phyloP scores from a whole-genome alignment of 2,329 filamentous ascomycete genomes.

The Parascedosporium putredinis region DNA sequence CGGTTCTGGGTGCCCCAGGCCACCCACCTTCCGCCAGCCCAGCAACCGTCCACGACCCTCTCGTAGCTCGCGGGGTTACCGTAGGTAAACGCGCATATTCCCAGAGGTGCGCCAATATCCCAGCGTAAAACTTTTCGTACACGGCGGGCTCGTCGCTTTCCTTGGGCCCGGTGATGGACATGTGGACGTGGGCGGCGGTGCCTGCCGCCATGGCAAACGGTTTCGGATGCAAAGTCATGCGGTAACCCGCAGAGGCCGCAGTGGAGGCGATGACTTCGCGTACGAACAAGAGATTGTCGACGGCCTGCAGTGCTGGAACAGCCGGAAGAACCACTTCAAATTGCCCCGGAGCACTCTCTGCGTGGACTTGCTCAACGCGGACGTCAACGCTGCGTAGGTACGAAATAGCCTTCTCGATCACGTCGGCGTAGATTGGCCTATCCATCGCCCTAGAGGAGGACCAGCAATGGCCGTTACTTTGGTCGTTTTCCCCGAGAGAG shows the following conservation, averaged over 20 bases:
- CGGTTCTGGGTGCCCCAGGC: constrained; percentile 76
- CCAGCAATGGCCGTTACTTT: constrained; percentile 58
- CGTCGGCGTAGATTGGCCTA: constrained; percentile 41
- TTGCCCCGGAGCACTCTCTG: constrained; percentile 63
- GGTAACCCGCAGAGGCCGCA: constrained; percentile 50
- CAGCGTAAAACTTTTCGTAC: constrained; percentile 61
- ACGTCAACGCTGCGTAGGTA: constrained; percentile 53
- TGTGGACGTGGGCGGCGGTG: constrained; percentile 59
- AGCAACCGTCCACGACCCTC: constrained; percentile 56
- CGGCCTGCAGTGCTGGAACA: constrained; percentile 51
- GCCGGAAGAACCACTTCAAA: constrained; percentile 67
- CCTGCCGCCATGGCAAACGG: constrained; percentile 49
- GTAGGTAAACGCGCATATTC: constrained; percentile 60
- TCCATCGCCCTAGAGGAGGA: constrained; percentile 54
- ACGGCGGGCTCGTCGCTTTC: constrained; percentile 27
- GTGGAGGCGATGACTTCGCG: constrained; percentile 58
- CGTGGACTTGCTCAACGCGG: constrained; percentile 60
- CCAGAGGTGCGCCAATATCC: constrained; percentile 56
- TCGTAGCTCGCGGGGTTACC: constrained; percentile 58
- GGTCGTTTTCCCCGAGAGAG: constrained; percentile 19
- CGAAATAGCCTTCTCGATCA: constrained; percentile 56
- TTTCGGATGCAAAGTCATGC: constrained; percentile 65
- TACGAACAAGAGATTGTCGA: constrained; percentile 61
- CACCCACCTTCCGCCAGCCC: constrained; percentile 71
- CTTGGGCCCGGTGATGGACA: constrained; percentile 47